phyloP scores from a whole-genome alignment of 371 early-diverging fungal species.

The Mycotypha africana region DNA sequence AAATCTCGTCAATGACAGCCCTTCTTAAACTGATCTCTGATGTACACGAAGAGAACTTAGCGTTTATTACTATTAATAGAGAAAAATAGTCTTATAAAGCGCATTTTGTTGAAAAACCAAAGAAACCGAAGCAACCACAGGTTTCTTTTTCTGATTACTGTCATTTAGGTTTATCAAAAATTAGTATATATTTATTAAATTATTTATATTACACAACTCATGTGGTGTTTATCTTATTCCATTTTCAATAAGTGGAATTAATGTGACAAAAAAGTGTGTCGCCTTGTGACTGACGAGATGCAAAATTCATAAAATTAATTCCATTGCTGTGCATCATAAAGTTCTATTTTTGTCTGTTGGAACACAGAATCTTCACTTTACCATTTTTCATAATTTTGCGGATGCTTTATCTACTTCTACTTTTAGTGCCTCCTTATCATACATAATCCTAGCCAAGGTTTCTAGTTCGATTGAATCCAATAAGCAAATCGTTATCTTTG shows the following conservation, averaged over 20 bases:
- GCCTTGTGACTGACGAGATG: background rate
- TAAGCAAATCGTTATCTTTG: conserved; percentile 42
- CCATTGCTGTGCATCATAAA: background rate
- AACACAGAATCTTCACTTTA: no score
- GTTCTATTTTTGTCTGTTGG: conserved; percentile 2
- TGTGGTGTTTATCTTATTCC: background rate
- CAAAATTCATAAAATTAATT: background rate
- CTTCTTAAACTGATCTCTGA: no score
- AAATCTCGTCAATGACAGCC: no score
- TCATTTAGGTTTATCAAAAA: no score
- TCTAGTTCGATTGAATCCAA: conserved; percentile 42
- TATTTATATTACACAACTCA: conserved; percentile 5
- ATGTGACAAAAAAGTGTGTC: background rate
- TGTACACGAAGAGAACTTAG: no score
- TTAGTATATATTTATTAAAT: no score
- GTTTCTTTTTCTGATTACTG: no score
- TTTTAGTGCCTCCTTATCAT: conserved; percentile 30
- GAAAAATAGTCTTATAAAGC: no score
- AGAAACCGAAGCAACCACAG: no score
- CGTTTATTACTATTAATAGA: no score
- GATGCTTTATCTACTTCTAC: conserved; percentile 28
- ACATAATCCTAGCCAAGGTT: conserved; percentile 42
- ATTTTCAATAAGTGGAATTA: conserved; percentile 3
- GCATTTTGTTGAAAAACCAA: no score
- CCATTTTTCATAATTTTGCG: conserved; percentile 7